Percentiles rank a stretch among this genome's conserved stretches.
These are phyloP conservation scores for Pisolithus marmoratus DNA, from an alignment of 768 basidiomycete genomes.

Conservation along the genomic window DNA sequence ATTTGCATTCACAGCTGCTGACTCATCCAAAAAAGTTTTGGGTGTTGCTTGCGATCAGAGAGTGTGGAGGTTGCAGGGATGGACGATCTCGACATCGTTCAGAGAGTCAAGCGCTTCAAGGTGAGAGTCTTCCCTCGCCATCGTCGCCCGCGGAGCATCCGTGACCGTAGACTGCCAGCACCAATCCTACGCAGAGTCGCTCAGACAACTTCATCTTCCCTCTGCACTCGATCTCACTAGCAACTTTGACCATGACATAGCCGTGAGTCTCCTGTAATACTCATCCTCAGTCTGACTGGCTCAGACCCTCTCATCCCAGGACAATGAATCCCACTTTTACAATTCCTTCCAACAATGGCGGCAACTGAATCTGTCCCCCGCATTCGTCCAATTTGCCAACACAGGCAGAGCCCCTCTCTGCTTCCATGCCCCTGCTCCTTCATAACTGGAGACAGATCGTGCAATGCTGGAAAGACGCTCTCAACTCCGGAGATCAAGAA, in stretches of 20 bases:
- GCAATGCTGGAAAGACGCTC: conserved; percentile 54
- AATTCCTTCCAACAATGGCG: conserved; percentile 68
- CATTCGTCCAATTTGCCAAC: conserved; percentile 66
- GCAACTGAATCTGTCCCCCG: conserved; percentile 73
- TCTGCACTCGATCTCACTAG: conserved; percentile 50
- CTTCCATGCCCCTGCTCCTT: conserved; percentile 75
- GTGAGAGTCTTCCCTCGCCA: conserved; percentile 18
- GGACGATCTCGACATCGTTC: conserved; percentile 15
- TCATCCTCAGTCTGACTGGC: neutral
- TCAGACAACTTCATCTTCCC: conserved; percentile 70
- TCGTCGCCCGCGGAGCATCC: neutral
- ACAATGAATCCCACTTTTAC: conserved; percentile 76
- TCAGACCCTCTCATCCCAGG: conserved; percentile 35
- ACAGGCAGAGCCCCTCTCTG: conserved; percentile 54
- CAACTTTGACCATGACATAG: conserved; percentile 55
- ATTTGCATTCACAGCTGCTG: too few species aligned
- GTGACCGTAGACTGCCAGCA: conserved; percentile 37
- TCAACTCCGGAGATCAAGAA: conserved; percentile 63
- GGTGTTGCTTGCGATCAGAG: too few species aligned
- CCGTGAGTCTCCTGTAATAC: conserved; percentile 26
- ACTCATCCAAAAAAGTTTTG: neutral
- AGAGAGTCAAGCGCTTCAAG: conserved; percentile 47
- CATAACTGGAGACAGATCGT: conserved; percentile 74
- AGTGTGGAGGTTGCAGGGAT: too few species aligned
- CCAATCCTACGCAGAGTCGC: conserved; percentile 61